phyloP scores from a whole-genome alignment of 768 basidiomycete genomes.

The Lentinula aciculospora region DNA sequence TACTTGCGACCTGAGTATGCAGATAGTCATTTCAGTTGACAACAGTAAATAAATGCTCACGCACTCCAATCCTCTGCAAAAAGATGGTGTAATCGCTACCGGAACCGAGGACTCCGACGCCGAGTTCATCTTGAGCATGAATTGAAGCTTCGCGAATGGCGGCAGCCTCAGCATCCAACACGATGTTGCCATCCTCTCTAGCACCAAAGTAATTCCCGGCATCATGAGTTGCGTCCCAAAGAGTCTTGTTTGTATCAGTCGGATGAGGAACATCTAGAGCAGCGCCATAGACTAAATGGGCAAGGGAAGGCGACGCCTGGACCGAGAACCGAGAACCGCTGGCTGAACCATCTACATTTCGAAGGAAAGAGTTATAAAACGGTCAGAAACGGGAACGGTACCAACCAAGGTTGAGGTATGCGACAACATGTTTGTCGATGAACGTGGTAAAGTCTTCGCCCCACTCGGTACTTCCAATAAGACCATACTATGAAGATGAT shows the following conservation, averaged over 20 bases:
- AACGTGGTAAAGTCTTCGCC: conserved; percentile 60
- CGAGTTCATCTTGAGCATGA: conserved; percentile 27
- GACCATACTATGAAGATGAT: conserved; percentile 31
- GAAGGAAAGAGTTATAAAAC: neutral
- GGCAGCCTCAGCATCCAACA: conserved; percentile 33
- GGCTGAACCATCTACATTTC: conserved; percentile 45
- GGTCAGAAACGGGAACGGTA: neutral
- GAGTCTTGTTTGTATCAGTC: conserved; percentile 38
- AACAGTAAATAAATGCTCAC: conserved; percentile 7
- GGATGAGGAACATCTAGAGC: conserved; percentile 57
- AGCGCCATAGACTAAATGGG: conserved; percentile 46
- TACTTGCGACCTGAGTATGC: conserved; percentile 16
- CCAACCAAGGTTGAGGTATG: conserved; percentile 57
- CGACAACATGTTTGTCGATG: conserved; percentile 50
- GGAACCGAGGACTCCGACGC: conserved; percentile 61
- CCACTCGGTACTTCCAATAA: conserved; percentile 62
- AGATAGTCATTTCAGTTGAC: neutral
- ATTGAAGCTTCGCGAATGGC: conserved; percentile 28
- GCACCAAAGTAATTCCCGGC: conserved; percentile 27
- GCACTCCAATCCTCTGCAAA: conserved; percentile 63
- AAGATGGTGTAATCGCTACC: conserved; percentile 93
- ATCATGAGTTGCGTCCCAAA: conserved; percentile 58
- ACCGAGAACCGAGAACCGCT: conserved; percentile 46
- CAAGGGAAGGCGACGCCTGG: conserved; percentile 58
- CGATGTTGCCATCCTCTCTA: neutral